These are phyloP conservation scores for Byssothecium circinans DNA, from an alignment of 2,329 filamentous ascomycete species.

Conservation along the genomic window DNA sequence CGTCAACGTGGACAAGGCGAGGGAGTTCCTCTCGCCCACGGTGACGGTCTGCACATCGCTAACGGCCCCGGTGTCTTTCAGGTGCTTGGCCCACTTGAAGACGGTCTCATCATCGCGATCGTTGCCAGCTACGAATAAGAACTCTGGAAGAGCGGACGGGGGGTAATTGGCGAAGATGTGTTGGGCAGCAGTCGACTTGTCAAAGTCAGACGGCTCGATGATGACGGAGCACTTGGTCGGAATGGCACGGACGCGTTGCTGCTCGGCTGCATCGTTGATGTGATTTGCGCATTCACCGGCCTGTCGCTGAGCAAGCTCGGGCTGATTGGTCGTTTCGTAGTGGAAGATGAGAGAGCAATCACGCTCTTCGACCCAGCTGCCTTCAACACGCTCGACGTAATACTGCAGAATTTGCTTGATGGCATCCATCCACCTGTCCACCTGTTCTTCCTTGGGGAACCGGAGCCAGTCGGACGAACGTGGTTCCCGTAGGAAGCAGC, in stretches of 20 bases:
- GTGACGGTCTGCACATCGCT: conserved; percentile 79
- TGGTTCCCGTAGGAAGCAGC: conserved; percentile 80
- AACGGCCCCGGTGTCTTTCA: conserved; percentile 56
- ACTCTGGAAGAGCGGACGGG: conserved; percentile 60
- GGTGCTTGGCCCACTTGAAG: conserved; percentile 88
- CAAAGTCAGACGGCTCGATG: conserved; percentile 83
- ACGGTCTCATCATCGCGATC: conserved; percentile 92
- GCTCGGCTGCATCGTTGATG: conserved; percentile 90
- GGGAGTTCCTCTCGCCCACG: conserved; percentile 82
- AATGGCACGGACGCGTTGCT: conserved; percentile 80
- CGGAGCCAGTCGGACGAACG: conserved; percentile 68
- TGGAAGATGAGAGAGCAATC: conserved; percentile 91
- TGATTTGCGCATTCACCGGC: conserved; percentile 90
- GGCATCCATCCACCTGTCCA: conserved; percentile 78
- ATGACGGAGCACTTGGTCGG: conserved; percentile 77
- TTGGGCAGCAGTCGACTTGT: conserved; percentile 80
- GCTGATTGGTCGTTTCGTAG: conserved; percentile 80
- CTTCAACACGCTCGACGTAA: conserved; percentile 86
- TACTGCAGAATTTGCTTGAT: conserved; percentile 83
- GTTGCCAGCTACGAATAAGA: conserved; percentile 86
- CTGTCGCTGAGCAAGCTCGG: conserved; percentile 63
- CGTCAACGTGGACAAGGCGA: conserved; percentile 80
- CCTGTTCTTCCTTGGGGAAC: conserved; percentile 71
- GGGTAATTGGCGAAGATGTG: conserved; percentile 63
- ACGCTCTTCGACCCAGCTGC: conserved; percentile 85